Percentiles rank a stretch among this genome's conserved stretches.
phyloP scores from a whole-genome alignment of 768 basidiomycete genomes.

The Auricularia sp. region DNA sequence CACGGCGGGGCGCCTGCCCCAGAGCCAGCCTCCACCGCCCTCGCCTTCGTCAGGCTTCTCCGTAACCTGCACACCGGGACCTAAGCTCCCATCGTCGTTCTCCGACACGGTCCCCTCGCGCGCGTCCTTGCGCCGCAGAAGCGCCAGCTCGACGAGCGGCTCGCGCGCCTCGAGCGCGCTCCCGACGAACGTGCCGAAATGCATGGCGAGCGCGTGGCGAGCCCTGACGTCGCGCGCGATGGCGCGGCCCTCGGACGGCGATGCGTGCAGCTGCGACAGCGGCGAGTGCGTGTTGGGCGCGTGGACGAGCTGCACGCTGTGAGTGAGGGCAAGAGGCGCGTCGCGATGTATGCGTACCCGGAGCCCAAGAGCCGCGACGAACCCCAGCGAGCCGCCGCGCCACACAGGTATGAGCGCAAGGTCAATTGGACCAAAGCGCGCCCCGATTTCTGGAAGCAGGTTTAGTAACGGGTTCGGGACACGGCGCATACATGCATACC shows the following conservation, averaged over 20 bases:
- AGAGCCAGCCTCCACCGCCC: background rate
- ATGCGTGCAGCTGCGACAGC: conserved; percentile 29
- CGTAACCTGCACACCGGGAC: background rate
- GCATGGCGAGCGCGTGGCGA: conserved; percentile 30
- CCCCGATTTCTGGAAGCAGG: conserved; percentile 25
- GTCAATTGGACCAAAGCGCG: conserved; percentile 29
- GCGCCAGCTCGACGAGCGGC: conserved; percentile 23
- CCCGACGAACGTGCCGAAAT: conserved; percentile 36
- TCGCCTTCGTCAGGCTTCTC: background rate
- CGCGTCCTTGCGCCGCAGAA: background rate
- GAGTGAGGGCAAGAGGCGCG: background rate
- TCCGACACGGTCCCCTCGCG: background rate
- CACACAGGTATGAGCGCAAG: conserved; percentile 34
- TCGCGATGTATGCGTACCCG: conserved; percentile 18
- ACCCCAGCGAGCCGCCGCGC: conserved; percentile 32
- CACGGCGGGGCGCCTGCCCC: background rate
- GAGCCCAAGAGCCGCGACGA: conserved; percentile 27
- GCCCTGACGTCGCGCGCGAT: conserved; percentile 29
- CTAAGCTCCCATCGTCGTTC: background rate
- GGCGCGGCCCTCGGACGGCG: conserved; percentile 30
- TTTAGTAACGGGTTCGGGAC: background rate
- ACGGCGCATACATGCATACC: conserved; percentile 9
- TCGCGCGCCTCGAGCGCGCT: conserved; percentile 31
- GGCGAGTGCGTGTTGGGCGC: conserved; percentile 18
- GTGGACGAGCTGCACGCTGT: background rate